Evolutionary conservation across 2,329 filamentous ascomycete species (phyloP), one percentile per base, ranked within the genome.

Genomic region (Grosmannia clavigera): DNA sequence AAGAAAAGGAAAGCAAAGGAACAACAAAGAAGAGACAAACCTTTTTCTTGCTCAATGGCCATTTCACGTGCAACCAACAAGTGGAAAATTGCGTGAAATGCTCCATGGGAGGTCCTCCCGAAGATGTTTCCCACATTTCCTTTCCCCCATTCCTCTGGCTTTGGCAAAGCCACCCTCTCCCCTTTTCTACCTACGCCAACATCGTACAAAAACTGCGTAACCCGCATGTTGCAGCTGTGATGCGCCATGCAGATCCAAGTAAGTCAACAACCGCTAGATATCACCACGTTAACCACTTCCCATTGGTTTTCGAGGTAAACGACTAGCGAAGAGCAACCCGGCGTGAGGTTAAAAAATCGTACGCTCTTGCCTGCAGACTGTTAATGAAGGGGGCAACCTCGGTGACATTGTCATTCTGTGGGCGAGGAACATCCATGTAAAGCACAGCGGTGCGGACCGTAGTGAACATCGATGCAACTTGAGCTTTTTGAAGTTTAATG

Each of bases 231-330:
- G 48, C 48, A 27, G 12, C 48, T 6, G 25, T 31, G 4, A 19
- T 3, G 35, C 14, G 9, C 40, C 27, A 31, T 48, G 19, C 16
- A 29, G 14, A 52, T 16, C 3, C 16, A 38, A 14, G 52, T 55
- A 38, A 58, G 57, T 51, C 27, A 31, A 31, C 38, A 61, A 71
- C 76, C 88, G 89, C 89, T 85, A 87, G 81, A 83, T 90, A 95
- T 95, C 90, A 87, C 88, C 89, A 85, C 85, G 83, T 86, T 80
- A 82, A 85, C 83, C 87, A 79, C 69, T 67, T 10, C 9, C 74
- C 78, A 70, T 86, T 90, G 88, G 86, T 84, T 87, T 81, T 83
- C 83, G 84, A 90, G 90, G 86, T 96, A 96, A 85, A 95, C 88
- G 84, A 84, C 82, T 92, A 83, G 90, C 90, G 88, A 80, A 96